These are phyloP conservation scores for Ormosia semicastrata DNA, from an alignment of 306 rosid species.

Conservation along the genomic window DNA sequence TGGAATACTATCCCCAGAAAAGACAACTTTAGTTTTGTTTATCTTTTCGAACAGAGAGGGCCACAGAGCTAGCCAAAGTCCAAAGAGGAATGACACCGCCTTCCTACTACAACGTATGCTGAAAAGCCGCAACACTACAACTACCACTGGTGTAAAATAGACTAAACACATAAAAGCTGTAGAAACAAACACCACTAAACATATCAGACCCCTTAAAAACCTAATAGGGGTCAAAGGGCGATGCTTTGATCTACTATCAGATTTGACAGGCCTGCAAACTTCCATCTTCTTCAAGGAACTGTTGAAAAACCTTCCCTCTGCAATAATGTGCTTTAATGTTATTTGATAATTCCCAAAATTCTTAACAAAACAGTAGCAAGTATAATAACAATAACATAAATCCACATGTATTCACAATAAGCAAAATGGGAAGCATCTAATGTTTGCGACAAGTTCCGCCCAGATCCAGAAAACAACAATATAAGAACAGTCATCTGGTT, in stretches of 20 bases:
- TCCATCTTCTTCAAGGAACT: slow-evolving; percentile 63
- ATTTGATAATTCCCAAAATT: slow-evolving; percentile 22
- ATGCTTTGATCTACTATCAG: slow-evolving; percentile 52
- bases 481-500: background rate
- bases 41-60: slow-evolving; percentile 84
- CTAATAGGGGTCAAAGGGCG: slow-evolving; percentile 66
- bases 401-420: slow-evolving; percentile 9
- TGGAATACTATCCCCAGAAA: slow-evolving; percentile 78
- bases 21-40: slow-evolving; percentile 75
- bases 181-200: slow-evolving; percentile 78
- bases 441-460: background rate
- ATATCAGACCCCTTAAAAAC: slow-evolving; percentile 67
- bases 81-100: slow-evolving; percentile 61
- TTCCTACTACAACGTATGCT: slow-evolving; percentile 67
- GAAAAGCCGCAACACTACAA: slow-evolving; percentile 48
- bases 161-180: slow-evolving; percentile 78
- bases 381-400: slow-evolving; percentile 4
- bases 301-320: slow-evolving; percentile 53
- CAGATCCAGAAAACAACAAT: slow-evolving; percentile 14
- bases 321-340: slow-evolving; percentile 41
- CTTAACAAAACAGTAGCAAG: background rate
- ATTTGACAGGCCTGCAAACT: slow-evolving; percentile 39
- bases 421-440: slow-evolving; percentile 3
- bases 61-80: slow-evolving; percentile 84
- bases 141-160: slow-evolving; percentile 61